Conservation (phyloP, 768 basidiomycete species). For the Tylopilus balloui region DNA sequence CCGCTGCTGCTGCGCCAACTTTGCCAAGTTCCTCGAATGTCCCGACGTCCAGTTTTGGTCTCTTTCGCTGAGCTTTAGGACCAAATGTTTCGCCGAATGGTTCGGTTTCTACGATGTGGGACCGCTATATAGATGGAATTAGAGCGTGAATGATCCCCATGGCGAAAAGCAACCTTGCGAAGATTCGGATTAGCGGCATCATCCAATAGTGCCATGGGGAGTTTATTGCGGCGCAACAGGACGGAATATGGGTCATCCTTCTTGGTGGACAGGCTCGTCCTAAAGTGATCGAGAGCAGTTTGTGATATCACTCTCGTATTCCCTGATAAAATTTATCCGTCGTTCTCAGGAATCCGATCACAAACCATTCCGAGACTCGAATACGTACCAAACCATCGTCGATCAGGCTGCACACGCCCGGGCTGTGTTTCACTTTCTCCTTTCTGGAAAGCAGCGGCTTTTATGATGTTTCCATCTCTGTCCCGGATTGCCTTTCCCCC, state of each 20-base stretch:
- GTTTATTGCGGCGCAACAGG: conserved; percentile 86
- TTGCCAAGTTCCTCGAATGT: conserved; percentile 88
- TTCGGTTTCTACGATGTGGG: conserved; percentile 95
- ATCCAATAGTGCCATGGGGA: conserved; percentile 94
- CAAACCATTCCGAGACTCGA: not conserved
- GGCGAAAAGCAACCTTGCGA: conserved; percentile 56
- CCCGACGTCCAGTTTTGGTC: conserved; percentile 81
- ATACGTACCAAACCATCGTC: conserved; percentile 91
- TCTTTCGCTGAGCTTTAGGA: conserved; percentile 91
- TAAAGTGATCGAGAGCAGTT: conserved; percentile 92
- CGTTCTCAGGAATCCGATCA: conserved; percentile 8
- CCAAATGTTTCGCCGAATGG: conserved; percentile 94
- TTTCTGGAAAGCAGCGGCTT: conserved; percentile 95
- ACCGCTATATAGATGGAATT: conserved; percentile 45
- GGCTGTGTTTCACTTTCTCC: conserved; percentile 88
- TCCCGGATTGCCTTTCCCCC: conserved; percentile 90
- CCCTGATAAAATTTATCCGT: conserved; percentile 42
- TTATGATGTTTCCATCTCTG: conserved; percentile 85
- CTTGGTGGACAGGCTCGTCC: conserved; percentile 77
- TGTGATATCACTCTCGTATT: conserved; percentile 99
- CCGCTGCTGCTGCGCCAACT: conserved; percentile 52
- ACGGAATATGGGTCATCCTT: conserved; percentile 97
- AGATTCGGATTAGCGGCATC: conserved; percentile 78
- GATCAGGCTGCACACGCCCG: conserved; percentile 90
- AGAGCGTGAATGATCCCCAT: not conserved